phyloP scores from a whole-genome alignment of 257 asterid species.

The Plectranthus barbatus region DNA sequence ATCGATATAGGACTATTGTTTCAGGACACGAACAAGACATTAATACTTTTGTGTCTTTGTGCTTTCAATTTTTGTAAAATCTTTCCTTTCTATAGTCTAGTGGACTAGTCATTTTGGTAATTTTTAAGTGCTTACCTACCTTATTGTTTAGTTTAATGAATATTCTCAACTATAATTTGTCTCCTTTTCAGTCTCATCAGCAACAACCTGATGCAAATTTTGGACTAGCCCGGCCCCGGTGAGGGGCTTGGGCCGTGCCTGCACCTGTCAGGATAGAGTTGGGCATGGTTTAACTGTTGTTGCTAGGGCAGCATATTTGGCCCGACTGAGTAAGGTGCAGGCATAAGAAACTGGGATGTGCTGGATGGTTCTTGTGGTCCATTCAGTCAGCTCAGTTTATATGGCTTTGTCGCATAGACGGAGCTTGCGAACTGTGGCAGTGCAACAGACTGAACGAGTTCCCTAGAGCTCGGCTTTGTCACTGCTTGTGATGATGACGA shows the following conservation, averaged over 20 bases:
- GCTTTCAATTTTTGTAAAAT: not conserved
- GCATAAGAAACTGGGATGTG: constrained; percentile 62
- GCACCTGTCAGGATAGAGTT: constrained; percentile 48
- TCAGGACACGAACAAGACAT: not conserved
- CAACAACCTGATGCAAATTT: constrained; percentile 68
- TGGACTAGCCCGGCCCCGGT: constrained; percentile 99
- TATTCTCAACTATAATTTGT: not conserved
- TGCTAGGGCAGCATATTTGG: constrained; percentile 45
- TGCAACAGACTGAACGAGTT: constrained; percentile 29
- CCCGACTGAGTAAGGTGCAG: constrained; percentile 74
- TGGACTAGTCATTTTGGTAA: not conserved
- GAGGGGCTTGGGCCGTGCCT: constrained; percentile 99
- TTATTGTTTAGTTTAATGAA: not conserved
- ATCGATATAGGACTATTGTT: not conserved
- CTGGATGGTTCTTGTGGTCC: constrained; percentile 31
- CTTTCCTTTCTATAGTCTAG: not conserved
- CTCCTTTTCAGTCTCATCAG: constrained; percentile 52
- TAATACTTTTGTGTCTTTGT: not conserved
- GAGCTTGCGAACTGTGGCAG: constrained; percentile 35
- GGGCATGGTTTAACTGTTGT: constrained; percentile 24
- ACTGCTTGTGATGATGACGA: constrained; percentile 27
- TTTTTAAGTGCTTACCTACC: not conserved
- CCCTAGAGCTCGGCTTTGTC: constrained; percentile 36
- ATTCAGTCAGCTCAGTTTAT: constrained; percentile 44
- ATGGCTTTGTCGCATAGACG: constrained; percentile 33